Evolutionary conservation across 257 asterid species (phyloP), one percentile per base, ranked within the genome.

Genomic region (Nicotiana knightiana): DNA sequence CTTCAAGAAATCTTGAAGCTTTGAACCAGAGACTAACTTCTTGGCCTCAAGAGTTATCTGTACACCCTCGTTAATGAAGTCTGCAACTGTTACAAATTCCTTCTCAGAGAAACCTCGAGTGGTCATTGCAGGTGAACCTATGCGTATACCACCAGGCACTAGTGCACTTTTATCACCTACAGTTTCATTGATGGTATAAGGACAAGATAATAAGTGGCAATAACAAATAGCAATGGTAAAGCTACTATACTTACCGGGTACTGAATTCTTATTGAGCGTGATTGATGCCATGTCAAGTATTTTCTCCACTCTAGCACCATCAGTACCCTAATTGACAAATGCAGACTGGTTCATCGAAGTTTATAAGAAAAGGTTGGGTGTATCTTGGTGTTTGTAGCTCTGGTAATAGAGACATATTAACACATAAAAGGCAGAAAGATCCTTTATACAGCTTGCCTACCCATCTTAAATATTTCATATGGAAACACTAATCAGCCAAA

Each of bases 71-170:
- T 96, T 92, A 70, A 96, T 94, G 80, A 91, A 93, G 81, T 94
- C 97, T 51, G 97, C 98, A 71, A 90, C 88, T 5, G 86, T 26
- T 24, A 87, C 64, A 59, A 96, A 96, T 24, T 96, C 99, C 3
- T 81, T 83, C 82, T 94, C 98, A 1, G 85, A 67, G 65, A 96
- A 94, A 85, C 98, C 97, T 89, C 99, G 80, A 21, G 98, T 93
- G 24, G 99, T 96, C 99, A 94, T 94, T 57, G 98, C 99, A 81
- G 98, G 98, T 7, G 98, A 81, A 17, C 99, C 99, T 33, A 94
- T 89, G 39, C 98, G 97, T 70, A 96, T 93, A 65, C 99, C 99
- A 82, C 98, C 98, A 2, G 98, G 99, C 43, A 93, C 93, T 61
- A 94, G 82, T 55, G 99, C 98, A 64, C 98, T 96, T 87, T 91